Conservation (phyloP, 176 grass and related monocot species). For the Guadua angustifolia region DNA sequence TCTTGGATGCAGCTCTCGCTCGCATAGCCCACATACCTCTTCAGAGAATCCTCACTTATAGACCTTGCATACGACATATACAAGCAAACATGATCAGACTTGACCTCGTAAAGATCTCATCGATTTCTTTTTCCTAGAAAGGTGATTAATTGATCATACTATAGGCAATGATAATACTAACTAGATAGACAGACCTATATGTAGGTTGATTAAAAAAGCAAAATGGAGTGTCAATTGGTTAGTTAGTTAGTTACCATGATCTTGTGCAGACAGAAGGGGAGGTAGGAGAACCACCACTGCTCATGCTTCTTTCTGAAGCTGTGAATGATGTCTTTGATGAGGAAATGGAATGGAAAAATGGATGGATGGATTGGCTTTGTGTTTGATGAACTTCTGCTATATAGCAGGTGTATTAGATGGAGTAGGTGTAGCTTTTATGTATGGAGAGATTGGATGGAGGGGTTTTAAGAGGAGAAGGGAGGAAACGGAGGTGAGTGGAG, state of each 20-base stretch:
- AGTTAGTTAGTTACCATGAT: constrained; percentile 46
- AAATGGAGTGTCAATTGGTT: not conserved
- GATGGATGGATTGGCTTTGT: not conserved
- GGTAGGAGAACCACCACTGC: constrained; percentile 43
- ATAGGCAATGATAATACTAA: not conserved
- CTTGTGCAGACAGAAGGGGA: constrained; percentile 58
- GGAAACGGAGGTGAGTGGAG: constrained; percentile 4
- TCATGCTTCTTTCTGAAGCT: constrained; percentile 44
- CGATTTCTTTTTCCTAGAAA: not conserved
- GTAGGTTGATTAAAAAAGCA: not conserved
- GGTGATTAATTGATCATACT: not conserved
- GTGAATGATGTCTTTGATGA: not conserved
- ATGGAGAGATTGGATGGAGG: constrained; percentile 22
- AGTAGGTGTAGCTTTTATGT: constrained; percentile 36
- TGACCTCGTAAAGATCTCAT: not conserved
- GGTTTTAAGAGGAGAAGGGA: constrained; percentile 18
- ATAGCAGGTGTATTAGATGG: constrained; percentile 21
- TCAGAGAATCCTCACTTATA: constrained; percentile 85
- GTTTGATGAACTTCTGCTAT: not conserved
- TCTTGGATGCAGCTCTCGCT: constrained; percentile 99
- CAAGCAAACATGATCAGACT: not conserved
- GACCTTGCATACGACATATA: constrained; percentile 52
- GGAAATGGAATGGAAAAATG: not conserved
- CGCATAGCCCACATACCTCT: constrained; percentile 86
- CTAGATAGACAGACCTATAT: not conserved